Conservation (phyloP, 306 rosid species). For the Medicago truncatula region DNA sequence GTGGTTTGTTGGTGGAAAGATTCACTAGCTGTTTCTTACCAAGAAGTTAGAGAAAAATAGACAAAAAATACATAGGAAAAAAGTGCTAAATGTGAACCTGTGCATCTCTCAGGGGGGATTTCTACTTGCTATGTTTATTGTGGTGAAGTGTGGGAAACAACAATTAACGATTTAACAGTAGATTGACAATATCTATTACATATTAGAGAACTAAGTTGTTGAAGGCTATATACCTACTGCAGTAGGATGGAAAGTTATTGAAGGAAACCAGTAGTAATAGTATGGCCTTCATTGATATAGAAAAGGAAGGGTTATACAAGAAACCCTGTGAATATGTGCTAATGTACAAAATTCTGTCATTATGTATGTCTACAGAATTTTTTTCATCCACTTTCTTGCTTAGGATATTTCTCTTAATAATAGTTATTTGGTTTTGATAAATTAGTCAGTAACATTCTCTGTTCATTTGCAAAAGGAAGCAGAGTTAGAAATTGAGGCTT, state of each 20-base stretch:
- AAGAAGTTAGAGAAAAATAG: constrained; percentile 1
- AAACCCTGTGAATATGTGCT: constrained; percentile 5
- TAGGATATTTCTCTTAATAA: constrained; percentile 10
- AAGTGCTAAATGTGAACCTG: constrained; percentile 7
- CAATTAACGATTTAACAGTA: too few species aligned
- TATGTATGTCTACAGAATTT: constrained; percentile 26
- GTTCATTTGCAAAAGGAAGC: constrained; percentile 73
- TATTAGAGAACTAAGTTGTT: constrained; percentile 3
- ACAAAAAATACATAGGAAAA: not conserved
- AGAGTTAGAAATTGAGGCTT: constrained; percentile 95
- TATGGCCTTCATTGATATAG: constrained; percentile 29
- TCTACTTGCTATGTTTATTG: constrained; percentile 10
- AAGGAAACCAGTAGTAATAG: not conserved
- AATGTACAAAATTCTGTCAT: constrained; percentile 22
- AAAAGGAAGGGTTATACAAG: constrained; percentile 4
- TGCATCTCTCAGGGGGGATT: constrained; percentile 1
- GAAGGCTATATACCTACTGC: not conserved
- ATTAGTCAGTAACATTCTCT: constrained; percentile 41
- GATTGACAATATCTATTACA: too few species aligned
- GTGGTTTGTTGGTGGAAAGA: constrained; percentile 31
- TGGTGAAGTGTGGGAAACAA: too few species aligned
- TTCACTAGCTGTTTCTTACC: constrained; percentile 11
- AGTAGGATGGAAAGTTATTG: constrained; percentile 25
- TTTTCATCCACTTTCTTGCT: constrained; percentile 5
- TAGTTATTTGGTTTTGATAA: constrained; percentile 32